A percentile compares a stretch with the other conserved stretches of the same genome.
phyloP scores from a whole-genome alignment of 768 basidiomycete genomes.

The Leccinum disarticulatum region DNA sequence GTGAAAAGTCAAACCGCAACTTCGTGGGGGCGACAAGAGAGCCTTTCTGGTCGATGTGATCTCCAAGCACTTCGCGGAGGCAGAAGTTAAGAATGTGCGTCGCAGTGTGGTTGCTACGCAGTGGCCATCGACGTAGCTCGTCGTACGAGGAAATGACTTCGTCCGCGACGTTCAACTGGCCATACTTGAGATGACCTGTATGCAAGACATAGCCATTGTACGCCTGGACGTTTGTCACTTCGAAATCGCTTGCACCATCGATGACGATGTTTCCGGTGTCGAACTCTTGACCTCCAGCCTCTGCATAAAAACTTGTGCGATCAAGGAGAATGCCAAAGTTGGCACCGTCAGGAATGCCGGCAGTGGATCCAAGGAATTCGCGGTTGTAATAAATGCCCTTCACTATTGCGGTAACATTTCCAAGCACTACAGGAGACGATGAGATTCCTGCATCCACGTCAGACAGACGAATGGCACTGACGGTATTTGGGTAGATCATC shows the following conservation, averaged over 20 bases:
- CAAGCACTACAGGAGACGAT: conserved; percentile 52
- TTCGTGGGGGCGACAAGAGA: conserved; percentile 95
- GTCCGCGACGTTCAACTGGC: conserved; percentile 73
- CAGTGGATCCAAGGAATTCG: conserved; percentile 68
- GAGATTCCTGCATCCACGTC: neutral
- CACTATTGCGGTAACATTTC: conserved; percentile 72
- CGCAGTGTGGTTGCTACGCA: conserved; percentile 97
- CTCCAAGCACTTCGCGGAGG: conserved; percentile 91
- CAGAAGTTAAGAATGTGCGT: conserved; percentile 97
- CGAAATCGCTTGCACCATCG: conserved; percentile 88
- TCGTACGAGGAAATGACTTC: conserved; percentile 90
- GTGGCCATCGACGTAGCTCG: conserved; percentile 93
- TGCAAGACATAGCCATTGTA: conserved; percentile 97
- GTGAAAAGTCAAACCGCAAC: conserved; percentile 97
- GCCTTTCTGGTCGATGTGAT: conserved; percentile 97
- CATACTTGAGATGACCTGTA: conserved; percentile 88
- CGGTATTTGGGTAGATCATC: conserved; percentile 92
- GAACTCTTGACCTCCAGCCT: conserved; percentile 95
- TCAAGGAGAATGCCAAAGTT: conserved; percentile 88
- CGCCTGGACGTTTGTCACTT: conserved; percentile 89
- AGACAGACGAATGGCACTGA: conserved; percentile 38
- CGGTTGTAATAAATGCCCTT: conserved; percentile 86
- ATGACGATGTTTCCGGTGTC: conserved; percentile 95
- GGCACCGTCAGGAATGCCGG: conserved; percentile 58
- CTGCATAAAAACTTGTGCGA: conserved; percentile 94